Evolutionary conservation across 1,284 basidiomycete genomes (phyloP), one percentile per base, ranked within the genome.

Genomic region (Somion occarium): DNA sequence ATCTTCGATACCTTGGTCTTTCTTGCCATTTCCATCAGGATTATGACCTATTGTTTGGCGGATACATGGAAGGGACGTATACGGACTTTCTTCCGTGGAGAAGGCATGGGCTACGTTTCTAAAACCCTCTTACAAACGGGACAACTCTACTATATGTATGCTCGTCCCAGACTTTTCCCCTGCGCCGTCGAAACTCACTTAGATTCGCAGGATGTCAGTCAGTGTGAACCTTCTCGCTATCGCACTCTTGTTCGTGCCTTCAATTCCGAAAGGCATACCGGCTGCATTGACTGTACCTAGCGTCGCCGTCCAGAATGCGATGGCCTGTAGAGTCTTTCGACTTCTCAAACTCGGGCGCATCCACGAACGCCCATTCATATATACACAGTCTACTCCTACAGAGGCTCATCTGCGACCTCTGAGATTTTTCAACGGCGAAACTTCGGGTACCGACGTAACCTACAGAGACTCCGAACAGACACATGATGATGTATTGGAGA

Each of bases 1-100:
- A 44, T 51, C 3, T 26, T 45, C 37, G 49, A 51, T 37, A 51
- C 49, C 3, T 20, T 46, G 3, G 49, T 51, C 34, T 45, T 51
- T 18, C 34, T 51, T 11, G 49, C 49, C 9, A 51, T 51, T 26
- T 44, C 49, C 7, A 24, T 22, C 25, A 18, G 23, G n/a, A 13
- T 51, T 4, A 37, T 24, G 5, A 51, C 39, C 19, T 38, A 38
- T 39, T 38, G 49, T 46, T n/a, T 51, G 19, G 49, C 49, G 18
- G 49, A 46, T 39, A 38, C 11, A 7, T 51, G 25, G 26, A 3
- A 18, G 3, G 49, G 30, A 13, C 26, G 44, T 19, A n/a, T 51
- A 19, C 37, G 27, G 22, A 22, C 49, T 20, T 46, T 51, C 22
- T 26, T 46, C 20, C 45, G 43, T 23, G 49, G 49, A 13, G 25